Evolutionary conservation across 2,329 filamentous ascomycete genomes (phyloP).

Genomic region (Verticillium nubilum): DNA sequence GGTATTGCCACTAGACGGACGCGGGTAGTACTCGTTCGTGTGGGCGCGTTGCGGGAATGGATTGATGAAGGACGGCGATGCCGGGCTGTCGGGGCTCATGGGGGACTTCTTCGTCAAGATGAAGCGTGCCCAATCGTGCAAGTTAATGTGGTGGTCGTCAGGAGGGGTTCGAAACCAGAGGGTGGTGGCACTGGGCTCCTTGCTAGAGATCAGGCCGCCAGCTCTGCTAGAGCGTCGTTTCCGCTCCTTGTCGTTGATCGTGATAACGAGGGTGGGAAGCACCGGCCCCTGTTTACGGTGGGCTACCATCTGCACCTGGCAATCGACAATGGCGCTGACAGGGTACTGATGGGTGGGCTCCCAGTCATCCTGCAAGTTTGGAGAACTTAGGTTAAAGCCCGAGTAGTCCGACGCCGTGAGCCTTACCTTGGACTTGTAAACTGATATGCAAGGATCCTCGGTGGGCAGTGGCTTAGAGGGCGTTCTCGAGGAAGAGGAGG

Average conservation of each 20-base stretch:
- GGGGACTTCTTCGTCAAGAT: conserved; percentile 41
- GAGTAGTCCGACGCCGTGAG: conserved; percentile 7
- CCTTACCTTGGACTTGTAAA: conserved; percentile 52
- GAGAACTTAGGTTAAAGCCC: conserved; percentile 6
- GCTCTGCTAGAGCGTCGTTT: conserved; percentile 62
- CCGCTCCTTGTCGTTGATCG: conserved; percentile 53
- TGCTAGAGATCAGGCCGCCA: conserved; percentile 47
- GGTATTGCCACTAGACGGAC: conserved; percentile 37
- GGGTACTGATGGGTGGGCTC: conserved; percentile 51
- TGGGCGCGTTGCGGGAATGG: conserved; percentile 37
- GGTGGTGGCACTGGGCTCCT: conserved; percentile 41
- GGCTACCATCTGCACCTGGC: conserved; percentile 52
- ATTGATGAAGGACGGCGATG: conserved; percentile 48
- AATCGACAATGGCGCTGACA: conserved; percentile 47
- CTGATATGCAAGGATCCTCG: conserved; percentile 43
- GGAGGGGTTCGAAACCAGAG: conserved; percentile 51
- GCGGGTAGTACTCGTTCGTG: conserved; percentile 31
- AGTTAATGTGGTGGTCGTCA: conserved; percentile 44
- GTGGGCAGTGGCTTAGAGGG: conserved; percentile 5
- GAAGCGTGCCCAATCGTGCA: conserved; percentile 55
- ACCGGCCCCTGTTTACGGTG: conserved; percentile 58
- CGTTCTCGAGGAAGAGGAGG: conserved; percentile 16
- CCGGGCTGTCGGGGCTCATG: conserved; percentile 46
- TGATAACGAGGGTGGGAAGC: conserved; percentile 54
- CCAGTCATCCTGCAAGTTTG: conserved; percentile 38